phyloP scores from a whole-genome alignment of 352 stramenopile genomes.

The Globisporangium echinulatum region DNA sequence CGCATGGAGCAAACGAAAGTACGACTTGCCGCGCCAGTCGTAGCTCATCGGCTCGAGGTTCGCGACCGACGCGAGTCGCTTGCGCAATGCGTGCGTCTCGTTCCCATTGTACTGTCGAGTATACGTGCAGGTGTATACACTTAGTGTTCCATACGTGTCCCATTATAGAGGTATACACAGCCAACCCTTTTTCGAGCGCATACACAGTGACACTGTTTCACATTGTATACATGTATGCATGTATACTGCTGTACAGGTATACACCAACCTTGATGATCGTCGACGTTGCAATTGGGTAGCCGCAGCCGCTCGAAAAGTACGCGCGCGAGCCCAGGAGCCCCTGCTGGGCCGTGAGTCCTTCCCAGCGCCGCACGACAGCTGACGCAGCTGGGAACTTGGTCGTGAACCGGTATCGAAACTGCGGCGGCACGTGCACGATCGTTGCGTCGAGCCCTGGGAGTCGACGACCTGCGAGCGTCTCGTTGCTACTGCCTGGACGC shows the following conservation, averaged over 20 bases:
- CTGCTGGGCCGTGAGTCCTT: conserved; percentile 53
- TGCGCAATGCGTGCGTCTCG: conserved; percentile 43
- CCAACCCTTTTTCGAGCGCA: too few species aligned
- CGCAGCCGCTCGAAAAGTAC: conserved; percentile 80
- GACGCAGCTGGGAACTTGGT: conserved; percentile 74
- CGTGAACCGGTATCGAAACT: conserved; percentile 71
- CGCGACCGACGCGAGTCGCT: conserved; percentile 51
- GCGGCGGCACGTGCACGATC: conserved; percentile 49
- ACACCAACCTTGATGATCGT: conserved; percentile 68
- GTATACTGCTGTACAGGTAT: neutral
- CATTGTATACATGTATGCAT: neutral
- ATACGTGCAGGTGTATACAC: neutral
- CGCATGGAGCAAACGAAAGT: conserved; percentile 77
- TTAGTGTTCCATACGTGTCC: neutral
- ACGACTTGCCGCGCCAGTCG: conserved; percentile 83
- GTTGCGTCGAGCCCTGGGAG: conserved; percentile 66
- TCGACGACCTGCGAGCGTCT: conserved; percentile 54
- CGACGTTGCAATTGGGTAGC: conserved; percentile 74
- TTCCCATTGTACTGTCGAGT: conserved; percentile 70
- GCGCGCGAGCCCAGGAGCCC: conserved; percentile 62
- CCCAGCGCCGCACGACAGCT: conserved; percentile 74
- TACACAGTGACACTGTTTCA: neutral
- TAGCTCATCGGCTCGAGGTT: conserved; percentile 55
- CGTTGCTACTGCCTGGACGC: conserved; percentile 3
- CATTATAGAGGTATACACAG: too few species aligned